These are phyloP conservation scores for Apium graveolens DNA, from an alignment of 129 eudicot genomes.

Conservation along the genomic window DNA sequence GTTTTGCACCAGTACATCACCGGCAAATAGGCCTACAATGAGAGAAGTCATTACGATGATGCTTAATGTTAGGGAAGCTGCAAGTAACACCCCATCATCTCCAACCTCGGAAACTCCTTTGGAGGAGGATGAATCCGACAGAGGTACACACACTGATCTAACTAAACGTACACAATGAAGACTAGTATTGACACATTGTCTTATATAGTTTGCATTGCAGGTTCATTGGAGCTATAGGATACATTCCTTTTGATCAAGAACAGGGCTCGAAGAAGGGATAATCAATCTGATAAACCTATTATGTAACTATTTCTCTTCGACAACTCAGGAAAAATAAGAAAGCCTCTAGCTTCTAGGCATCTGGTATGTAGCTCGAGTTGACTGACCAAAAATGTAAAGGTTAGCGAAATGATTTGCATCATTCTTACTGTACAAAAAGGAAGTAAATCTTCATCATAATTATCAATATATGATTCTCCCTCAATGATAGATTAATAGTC, in stretches of 20 bases:
- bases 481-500: not conserved
- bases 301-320: conserved; percentile 16
- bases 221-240: conserved; percentile 3
- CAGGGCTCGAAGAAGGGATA: conserved; percentile 3
- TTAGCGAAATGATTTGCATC: conserved; percentile 18
- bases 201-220: conserved; percentile 10
- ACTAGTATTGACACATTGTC: not conserved
- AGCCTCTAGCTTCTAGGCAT: not conserved
- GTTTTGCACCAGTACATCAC: conserved; percentile 77
- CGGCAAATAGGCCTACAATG: conserved; percentile 80
- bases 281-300: conserved; percentile 9
- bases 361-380: conserved; percentile 5
- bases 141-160: conserved; percentile 26
- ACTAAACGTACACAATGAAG: not conserved
- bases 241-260: not conserved
- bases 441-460: conserved; percentile 12
- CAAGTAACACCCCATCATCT: conserved; percentile 31
- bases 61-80: conserved; percentile 51
- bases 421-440: conserved; percentile 28
- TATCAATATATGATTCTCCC: conserved; percentile 2
- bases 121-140: conserved; percentile 35
- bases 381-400: conserved; percentile 12
- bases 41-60: conserved; percentile 78
- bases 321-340: conserved; percentile 14
- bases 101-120: conserved; percentile 78